Conservation (phyloP, 2,329 filamentous ascomycete species). For the Balansia obtecta region DNA sequence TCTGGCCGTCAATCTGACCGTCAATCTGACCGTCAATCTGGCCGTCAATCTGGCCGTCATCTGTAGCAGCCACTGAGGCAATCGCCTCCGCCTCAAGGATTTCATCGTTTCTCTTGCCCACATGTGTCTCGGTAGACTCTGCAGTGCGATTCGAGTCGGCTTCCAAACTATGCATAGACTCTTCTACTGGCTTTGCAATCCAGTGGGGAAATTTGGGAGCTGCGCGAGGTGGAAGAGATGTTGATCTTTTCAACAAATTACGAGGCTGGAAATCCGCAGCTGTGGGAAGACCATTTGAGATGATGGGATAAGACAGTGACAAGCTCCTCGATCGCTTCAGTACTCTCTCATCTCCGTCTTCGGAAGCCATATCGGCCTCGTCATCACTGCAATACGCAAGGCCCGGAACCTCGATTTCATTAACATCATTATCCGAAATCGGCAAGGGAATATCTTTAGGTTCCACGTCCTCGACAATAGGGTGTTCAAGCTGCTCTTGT, state of each 20-base stretch:
- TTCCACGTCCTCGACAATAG: slow-evolving; percentile 17
- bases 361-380: slow-evolving; percentile 35
- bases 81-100: slow-evolving; percentile 3
- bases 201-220: slow-evolving; percentile 7
- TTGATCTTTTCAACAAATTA: slow-evolving; percentile 32
- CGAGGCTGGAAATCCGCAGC: slow-evolving; percentile 22
- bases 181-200: not conserved
- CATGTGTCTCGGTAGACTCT: not conserved
- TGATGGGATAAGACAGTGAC: slow-evolving; percentile 11
- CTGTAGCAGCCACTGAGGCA: not conserved
- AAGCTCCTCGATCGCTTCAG: slow-evolving; percentile 34
- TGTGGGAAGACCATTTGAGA: slow-evolving; percentile 18
- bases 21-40: too few relatives aligned
- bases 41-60: not conserved
- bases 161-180: not conserved
- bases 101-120: not conserved
- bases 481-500: slow-evolving; percentile 10
- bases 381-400: slow-evolving; percentile 51
- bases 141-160: not conserved
- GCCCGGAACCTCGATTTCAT: slow-evolving; percentile 71
- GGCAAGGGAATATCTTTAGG: slow-evolving; percentile 51
- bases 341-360: slow-evolving; percentile 21
- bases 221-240: slow-evolving; percentile 33
- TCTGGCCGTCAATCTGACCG: not conserved
- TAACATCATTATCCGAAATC: slow-evolving; percentile 51